These are phyloP conservation scores for Butyriboletus loyo DNA, from an alignment of 768 basidiomycete species.

Conservation along the genomic window DNA sequence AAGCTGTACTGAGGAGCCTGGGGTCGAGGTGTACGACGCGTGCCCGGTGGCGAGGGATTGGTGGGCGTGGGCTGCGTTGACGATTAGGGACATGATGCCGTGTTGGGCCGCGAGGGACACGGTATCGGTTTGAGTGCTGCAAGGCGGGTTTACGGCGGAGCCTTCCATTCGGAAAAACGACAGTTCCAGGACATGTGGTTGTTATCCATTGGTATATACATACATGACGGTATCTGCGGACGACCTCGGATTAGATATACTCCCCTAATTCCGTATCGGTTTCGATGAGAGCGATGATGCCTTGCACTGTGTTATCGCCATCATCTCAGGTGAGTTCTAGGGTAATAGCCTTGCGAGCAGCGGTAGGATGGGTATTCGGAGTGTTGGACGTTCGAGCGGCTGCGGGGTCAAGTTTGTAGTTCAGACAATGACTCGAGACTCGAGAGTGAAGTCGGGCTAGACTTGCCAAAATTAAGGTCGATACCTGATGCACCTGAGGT, in stretches of 20 bases:
- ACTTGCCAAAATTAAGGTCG: conserved; percentile 5
- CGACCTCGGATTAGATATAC: not conserved
- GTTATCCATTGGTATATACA: conserved; percentile 19
- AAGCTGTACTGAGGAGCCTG: conserved; percentile 19
- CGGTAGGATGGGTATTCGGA: not conserved
- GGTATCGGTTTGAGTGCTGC: not conserved
- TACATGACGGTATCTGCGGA: conserved; percentile 3
- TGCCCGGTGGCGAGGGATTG: conserved; percentile 28
- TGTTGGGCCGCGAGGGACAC: not conserved
- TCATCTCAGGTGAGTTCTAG: not conserved
- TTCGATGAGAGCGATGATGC: conserved; percentile 18
- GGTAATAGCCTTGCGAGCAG: not conserved
- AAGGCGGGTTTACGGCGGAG: not conserved
- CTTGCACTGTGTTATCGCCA: conserved; percentile 14
- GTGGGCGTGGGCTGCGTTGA: conserved; percentile 12
- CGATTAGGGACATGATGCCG: not conserved
- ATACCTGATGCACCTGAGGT: not conserved
- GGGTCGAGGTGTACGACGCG: conserved; percentile 24
- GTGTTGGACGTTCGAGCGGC: no score
- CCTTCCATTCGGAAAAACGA: conserved; percentile 4
- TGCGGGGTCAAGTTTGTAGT: conserved; percentile 2
- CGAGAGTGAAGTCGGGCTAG: conserved; percentile 9
- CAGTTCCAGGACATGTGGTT: not conserved
- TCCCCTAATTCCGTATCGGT: conserved; percentile 19
- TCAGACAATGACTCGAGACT: conserved; percentile 11